phyloP scores from a whole-genome alignment of 768 basidiomycete species.

The Suillus fuscotomentosus region DNA sequence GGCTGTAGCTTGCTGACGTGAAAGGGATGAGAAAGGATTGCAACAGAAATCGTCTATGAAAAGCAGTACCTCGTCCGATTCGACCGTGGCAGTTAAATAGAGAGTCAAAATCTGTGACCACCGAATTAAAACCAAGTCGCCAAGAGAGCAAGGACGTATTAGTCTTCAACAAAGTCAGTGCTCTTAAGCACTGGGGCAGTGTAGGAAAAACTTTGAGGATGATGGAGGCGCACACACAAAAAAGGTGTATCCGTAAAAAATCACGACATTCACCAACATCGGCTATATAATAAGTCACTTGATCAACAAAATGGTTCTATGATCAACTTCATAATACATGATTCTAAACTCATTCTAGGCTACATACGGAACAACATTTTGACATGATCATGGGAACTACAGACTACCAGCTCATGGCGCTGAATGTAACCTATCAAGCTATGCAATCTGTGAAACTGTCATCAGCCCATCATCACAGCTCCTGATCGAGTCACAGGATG shows the following conservation, averaged over 20 bases:
- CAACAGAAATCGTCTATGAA: background rate
- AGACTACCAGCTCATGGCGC: too few relatives aligned
- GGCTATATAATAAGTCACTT: conserved; percentile 4
- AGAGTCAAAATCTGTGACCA: background rate
- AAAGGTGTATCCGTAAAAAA: conserved; percentile 8
- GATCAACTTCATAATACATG: background rate
- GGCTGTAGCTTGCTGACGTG: conserved; percentile 3
- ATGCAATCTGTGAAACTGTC: background rate
- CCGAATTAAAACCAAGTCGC: conserved; percentile 10
- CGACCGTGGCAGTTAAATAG: conserved; percentile 5
- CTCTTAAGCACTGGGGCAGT: background rate
- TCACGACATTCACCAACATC: conserved; percentile 8
- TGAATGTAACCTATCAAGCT: too few relatives aligned
- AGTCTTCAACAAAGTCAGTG: background rate
- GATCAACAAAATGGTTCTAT: background rate
- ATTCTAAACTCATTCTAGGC: background rate
- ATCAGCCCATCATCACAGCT: background rate
- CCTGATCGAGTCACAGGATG: background rate
- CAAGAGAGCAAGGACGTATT: background rate
- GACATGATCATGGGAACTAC: background rate
- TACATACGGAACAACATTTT: background rate
- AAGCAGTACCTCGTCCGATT: conserved; percentile 9
- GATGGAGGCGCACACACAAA: conserved; percentile 4
- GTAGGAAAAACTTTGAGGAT: conserved; percentile 5
- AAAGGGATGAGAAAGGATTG: conserved; percentile 10